Base-by-base conservation (phyloP, 768 basidiomycete species). In the Auriscalpium orientale region DNA sequence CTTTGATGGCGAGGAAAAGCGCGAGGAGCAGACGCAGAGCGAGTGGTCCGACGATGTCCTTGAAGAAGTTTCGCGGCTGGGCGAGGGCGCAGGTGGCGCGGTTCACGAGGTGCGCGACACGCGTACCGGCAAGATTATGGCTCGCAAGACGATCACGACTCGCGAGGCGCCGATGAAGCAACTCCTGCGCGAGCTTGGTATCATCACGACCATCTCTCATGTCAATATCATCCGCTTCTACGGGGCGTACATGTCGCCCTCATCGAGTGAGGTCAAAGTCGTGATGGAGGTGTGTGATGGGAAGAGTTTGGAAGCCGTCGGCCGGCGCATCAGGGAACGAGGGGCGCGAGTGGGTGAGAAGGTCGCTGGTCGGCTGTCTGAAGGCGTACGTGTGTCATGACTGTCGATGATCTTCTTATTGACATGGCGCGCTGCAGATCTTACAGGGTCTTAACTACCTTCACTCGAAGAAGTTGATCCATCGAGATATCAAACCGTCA, bases 11-110 rank as follows among this genome's bases (percentile, higher is more conserved):
- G 57, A 63, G 64, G 64, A 58, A 66, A 57, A 63, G 65, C 33
- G 68, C 51, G 71, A 73, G 58, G 72, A 72, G 62, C 70, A 71
- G 44, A 61, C 65, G 10, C 68, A 67, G 48, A 58, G 53, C 13
- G 61, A 80, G 55, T 90, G 81, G 78, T 78, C 81, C 8, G 89
- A 92, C 67, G 80, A 81, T 54, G 66, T 83, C 55, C 77, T 98
- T 55, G 88, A 93, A 62, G 88, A 90, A 61, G 60, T 93, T 9
- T 69, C 74, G 13, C 82, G 91, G 53, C 75, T 99, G 2, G 97
- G 97, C 18, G 94, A 98, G 66, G 97, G 97, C 44, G 92, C 94
- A 54, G 94, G 95, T 47, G 97, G 97, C 47, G 94, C 93, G 8
- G 97, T 99, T 11, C 86, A 95, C 70, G 94, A 92, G 71, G 95